phyloP scores from a whole-genome alignment of 208 protist genomes.

The Porcisia deanei region DNA sequence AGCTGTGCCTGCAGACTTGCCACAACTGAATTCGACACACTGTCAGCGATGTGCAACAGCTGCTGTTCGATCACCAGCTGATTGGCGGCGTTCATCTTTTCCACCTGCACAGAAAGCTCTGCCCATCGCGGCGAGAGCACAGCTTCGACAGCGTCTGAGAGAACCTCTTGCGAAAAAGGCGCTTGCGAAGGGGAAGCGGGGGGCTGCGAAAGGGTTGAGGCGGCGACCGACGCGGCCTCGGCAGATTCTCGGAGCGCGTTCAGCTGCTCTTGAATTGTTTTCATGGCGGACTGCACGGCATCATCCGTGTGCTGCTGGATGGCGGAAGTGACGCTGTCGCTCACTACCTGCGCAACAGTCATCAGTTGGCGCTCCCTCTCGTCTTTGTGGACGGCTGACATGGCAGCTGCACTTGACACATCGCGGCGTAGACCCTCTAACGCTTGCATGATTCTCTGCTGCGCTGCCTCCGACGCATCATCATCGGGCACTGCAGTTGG shows the following conservation, averaged over 20 bases:
- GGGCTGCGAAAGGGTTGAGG: background rate
- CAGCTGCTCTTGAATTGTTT: conserved; percentile 29
- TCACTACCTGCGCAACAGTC: conserved; percentile 64
- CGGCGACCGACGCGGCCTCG: background rate
- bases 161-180: conserved; percentile 24
- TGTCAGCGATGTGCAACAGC: conserved; percentile 32
- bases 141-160: conserved; percentile 51
- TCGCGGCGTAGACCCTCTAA: conserved; percentile 42
- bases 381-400: conserved; percentile 29
- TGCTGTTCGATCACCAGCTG: conserved; percentile 33
- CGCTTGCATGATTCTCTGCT: conserved; percentile 15
- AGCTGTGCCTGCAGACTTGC: conserved; percentile 25
- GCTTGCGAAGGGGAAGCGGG: conserved; percentile 1
- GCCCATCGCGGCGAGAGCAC: conserved; percentile 50
- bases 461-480: background rate
- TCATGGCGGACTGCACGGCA: conserved; percentile 28
- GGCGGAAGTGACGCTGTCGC: conserved; percentile 56
- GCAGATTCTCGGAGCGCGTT: conserved; percentile 11
- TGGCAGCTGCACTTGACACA: conserved; percentile 16
- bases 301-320: conserved; percentile 35
- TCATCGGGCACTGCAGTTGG: conserved; percentile 4
- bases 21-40: conserved; percentile 28
- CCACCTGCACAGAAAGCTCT: conserved; percentile 30
- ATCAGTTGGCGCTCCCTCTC: conserved; percentile 49
- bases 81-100: conserved; percentile 25